phyloP scores from a whole-genome alignment of 1,284 basidiomycete species.

The Xanthoconium separans region DNA sequence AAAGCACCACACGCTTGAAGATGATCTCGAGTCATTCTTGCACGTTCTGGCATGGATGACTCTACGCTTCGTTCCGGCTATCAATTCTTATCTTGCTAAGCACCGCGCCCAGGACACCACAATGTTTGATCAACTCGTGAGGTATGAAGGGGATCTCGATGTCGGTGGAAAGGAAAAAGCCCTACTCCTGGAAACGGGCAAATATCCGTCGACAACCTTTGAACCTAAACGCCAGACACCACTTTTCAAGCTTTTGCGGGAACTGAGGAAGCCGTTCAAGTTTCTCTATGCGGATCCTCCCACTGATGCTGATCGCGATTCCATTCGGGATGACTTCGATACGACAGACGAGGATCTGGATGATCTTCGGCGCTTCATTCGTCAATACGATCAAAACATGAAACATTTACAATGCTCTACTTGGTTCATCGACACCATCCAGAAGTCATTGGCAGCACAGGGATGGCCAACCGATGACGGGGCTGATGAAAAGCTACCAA shows the following conservation, averaged over 20 bases:
- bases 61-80: not conserved
- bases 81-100: not conserved
- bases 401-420: too few relatives aligned
- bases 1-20: not conserved
- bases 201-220: not conserved
- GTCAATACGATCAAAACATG: not conserved
- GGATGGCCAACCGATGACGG: too few relatives aligned
- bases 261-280: not conserved
- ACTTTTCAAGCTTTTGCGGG: not conserved
- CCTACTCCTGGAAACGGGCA: too few relatives aligned
- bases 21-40: not conserved
- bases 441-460: too few relatives aligned
- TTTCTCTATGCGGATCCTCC: not conserved
- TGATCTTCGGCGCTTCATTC: not conserved
- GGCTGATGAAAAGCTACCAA: too few relatives aligned
- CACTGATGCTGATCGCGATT: not conserved
- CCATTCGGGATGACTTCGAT: too few relatives aligned
- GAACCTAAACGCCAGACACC: not conserved
- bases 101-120: not conserved
- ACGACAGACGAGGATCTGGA: too few relatives aligned
- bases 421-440: too few relatives aligned
- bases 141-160: fast-evolving
- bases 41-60: not conserved
- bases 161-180: too few relatives aligned
- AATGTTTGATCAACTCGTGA: not conserved